These are phyloP conservation scores for Elsinoe arachidis DNA, from an alignment of 2,329 filamentous ascomycete species.

Conservation along the genomic window DNA sequence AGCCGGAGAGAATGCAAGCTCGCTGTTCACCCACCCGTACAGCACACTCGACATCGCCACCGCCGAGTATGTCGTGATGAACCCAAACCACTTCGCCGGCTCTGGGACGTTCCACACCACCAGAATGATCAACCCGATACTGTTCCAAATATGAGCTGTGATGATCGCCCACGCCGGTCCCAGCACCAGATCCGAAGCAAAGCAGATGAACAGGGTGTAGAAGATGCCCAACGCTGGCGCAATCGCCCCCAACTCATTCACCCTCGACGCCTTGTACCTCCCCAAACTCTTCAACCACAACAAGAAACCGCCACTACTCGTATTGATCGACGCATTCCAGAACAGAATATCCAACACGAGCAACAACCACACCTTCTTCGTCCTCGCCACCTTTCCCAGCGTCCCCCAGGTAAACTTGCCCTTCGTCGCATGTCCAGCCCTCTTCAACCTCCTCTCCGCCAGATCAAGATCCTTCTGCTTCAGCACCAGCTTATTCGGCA, in stretches of 20 bases:
- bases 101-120: slow-evolving; percentile 50
- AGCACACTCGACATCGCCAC: slow-evolving; percentile 47
- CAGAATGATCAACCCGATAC: slow-evolving; percentile 46
- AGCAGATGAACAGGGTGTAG: slow-evolving; percentile 46
- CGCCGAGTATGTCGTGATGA: slow-evolving; percentile 42
- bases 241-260: slow-evolving; percentile 47
- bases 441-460: slow-evolving; percentile 38
- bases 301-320: slow-evolving; percentile 42
- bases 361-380: slow-evolving; percentile 44
- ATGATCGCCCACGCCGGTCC: slow-evolving; percentile 50
- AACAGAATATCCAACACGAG: slow-evolving; percentile 47
- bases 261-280: slow-evolving; percentile 36
- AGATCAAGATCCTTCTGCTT: slow-evolving; percentile 40
- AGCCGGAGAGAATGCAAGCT: slow-evolving; percentile 21
- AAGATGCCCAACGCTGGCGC: slow-evolving; percentile 49
- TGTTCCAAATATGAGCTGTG: slow-evolving; percentile 42
- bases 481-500: slow-evolving; percentile 42
- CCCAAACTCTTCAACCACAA: slow-evolving; percentile 51
- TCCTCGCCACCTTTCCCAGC: slow-evolving; percentile 30
- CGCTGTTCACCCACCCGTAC: slow-evolving; percentile 46
- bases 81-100: slow-evolving; percentile 46
- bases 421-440: slow-evolving; percentile 32
- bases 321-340: slow-evolving; percentile 46
- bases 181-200: slow-evolving; percentile 45
- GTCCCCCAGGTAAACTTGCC: slow-evolving; percentile 13